Base-by-base conservation (phyloP, 352 stramenopile genomes). In the Phytophthora sp. region DNA sequence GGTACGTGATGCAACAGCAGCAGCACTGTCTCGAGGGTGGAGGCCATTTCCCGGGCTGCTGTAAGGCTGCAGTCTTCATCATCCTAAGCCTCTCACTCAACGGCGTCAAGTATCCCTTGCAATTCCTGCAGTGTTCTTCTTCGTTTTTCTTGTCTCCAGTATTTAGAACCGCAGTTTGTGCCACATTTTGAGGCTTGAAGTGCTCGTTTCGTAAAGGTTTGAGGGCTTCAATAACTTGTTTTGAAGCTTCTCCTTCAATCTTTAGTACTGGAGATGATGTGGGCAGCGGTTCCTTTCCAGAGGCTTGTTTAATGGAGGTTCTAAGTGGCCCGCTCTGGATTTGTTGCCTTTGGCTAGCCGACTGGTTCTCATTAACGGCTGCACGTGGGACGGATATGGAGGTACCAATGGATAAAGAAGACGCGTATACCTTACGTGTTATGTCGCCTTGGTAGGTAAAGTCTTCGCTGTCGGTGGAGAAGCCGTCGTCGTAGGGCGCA, bases 391-490 rank as follows among this genome's bases (percentile, higher is more conserved):
- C 18, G 16, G 55, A 20, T 11, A 13, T 36, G 11, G 24, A 26
- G 8, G 27, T 20, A 7, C 2, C 12, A 20, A 16, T 41, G 11
- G 21, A 42, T 7, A 52, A 36, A 31, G n/a, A 9, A 24, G 8
- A 13, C 5, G 13, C 24, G 20, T 30, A 15, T 1, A 1, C 3
- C 30, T 42, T 23, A n/a, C 11, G 13, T 38, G 35, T 4, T 1
- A 12, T 15, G 15, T 49, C 30, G 9, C 47, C 44, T 4, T 9
- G 2, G 4, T 61, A 46, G 39, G 54, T 53, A 1, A 50, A 66
- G 31, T 69, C 54, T 49, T 78, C 70, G 53, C 55, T 78, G 33
- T 78, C 70, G 9, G 70, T 78, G 9, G 70, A 78, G 44, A 63
- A 75, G 21, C 66, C 70, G 38, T 73, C 70, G 30, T 78, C 56